These are phyloP conservation scores for Trametes villosa DNA, from an alignment of 768 basidiomycete species.

Conservation along the genomic window DNA sequence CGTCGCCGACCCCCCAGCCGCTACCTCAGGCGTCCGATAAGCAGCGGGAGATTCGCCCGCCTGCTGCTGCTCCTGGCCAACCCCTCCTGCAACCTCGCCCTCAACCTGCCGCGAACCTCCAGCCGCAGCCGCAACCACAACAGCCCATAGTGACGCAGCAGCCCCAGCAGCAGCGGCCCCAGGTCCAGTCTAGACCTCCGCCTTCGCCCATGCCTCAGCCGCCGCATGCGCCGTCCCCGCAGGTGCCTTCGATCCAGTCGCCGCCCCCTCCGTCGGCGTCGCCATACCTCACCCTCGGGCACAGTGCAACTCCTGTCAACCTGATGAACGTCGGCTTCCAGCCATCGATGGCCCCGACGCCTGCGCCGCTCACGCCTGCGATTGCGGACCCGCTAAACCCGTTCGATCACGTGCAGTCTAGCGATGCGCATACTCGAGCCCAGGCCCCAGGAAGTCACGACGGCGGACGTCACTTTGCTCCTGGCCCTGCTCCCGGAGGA, in stretches of 20 bases:
- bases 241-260: conserved; percentile 25
- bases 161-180: not conserved
- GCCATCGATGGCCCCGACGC: conserved; percentile 33
- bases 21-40: conserved; percentile 16
- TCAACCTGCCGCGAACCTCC: conserved; percentile 23
- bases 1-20: conserved; percentile 3
- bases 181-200: conserved; percentile 11
- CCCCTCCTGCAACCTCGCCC: conserved; percentile 31
- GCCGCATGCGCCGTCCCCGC: conserved; percentile 28
- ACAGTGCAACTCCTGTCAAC: conserved; percentile 28
- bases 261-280: conserved; percentile 33
- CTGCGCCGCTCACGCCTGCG: conserved; percentile 22
- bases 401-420: conserved; percentile 15
- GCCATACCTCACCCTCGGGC: conserved; percentile 27
- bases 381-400: conserved; percentile 25
- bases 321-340: conserved; percentile 39
- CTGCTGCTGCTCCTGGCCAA: conserved; percentile 17
- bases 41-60: conserved; percentile 15
- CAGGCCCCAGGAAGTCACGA: conserved; percentile 25
- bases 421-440: conserved; percentile 13
- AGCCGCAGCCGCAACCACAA: conserved; percentile 23
- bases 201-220: conserved; percentile 25
- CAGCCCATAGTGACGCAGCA: conserved; percentile 19
- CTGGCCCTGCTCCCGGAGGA: conserved; percentile 26
- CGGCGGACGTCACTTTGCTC: conserved; percentile 21